Conservation (phyloP, 306 rosid species). For the Citrullus amarus region DNA sequence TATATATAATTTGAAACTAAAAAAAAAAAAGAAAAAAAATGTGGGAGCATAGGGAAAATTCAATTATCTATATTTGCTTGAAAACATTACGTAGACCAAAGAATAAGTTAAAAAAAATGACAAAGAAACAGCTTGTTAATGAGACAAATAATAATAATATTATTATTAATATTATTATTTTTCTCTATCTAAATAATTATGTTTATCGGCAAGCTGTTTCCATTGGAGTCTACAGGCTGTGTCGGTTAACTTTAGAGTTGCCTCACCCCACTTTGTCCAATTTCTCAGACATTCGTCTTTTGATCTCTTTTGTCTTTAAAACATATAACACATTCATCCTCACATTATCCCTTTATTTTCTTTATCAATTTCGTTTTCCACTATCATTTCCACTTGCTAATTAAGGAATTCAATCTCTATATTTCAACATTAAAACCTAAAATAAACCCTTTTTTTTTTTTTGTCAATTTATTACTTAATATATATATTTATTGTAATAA, state of each 20-base stretch:
- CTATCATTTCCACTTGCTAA: not conserved
- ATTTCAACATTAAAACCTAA: no score
- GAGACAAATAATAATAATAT: not conserved
- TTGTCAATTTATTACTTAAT: no score
- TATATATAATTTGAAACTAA: not conserved
- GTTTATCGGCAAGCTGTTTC: not conserved
- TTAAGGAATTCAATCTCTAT: not conserved
- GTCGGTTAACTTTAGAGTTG: not conserved
- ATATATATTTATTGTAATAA: no score
- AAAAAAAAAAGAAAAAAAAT: not conserved
- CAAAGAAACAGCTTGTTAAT: conserved; percentile 9
- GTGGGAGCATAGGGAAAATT: not conserved
- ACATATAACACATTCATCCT: not conserved
- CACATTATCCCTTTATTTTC: not conserved
- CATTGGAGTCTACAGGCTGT: not conserved
- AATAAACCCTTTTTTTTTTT: no score
- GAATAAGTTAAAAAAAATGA: conserved; percentile 1
- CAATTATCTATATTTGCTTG: not conserved
- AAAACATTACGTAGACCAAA: conserved; percentile 2
- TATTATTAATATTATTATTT: not conserved
- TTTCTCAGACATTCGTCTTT: not conserved
- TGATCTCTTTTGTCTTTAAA: not conserved
- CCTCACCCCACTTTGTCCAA: not conserved
- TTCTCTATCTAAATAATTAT: not conserved
- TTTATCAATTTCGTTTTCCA: no score